Evolutionary conservation across 768 basidiomycete species (phyloP).

Genomic region (Mycena sanguinolenta): DNA sequence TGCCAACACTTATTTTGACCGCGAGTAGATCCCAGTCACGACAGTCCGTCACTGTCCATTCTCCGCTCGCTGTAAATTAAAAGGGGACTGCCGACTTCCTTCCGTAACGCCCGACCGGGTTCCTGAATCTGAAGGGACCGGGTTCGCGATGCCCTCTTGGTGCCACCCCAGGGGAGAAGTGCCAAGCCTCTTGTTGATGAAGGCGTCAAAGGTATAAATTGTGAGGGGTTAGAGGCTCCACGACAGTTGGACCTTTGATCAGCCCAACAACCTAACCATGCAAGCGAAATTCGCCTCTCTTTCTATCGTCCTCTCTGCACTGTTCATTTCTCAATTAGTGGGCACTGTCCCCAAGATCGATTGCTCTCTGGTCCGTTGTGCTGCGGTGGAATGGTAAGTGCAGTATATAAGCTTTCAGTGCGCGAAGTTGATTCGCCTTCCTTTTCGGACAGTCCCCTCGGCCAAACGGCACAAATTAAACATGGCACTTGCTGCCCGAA

Average conservation of each 20-base stretch:
- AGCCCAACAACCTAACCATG: constrained; percentile 13
- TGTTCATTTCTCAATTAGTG: constrained; percentile 17
- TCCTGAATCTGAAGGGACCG: constrained; percentile 19
- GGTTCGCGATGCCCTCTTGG: not conserved
- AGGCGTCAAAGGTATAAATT: constrained; percentile 23
- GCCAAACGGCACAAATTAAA: constrained; percentile 16
- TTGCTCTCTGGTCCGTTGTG: constrained; percentile 20
- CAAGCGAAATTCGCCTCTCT: constrained; percentile 22
- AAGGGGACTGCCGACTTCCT: constrained; percentile 6
- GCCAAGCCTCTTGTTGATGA: constrained; percentile 21
- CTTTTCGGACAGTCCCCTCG: constrained; percentile 22
- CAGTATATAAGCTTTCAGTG: constrained; percentile 19
- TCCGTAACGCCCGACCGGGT: constrained; percentile 14
- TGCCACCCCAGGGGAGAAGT: not conserved
- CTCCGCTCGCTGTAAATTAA: constrained; percentile 10
- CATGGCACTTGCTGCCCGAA: constrained; percentile 20
- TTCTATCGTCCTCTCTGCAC: constrained; percentile 18
- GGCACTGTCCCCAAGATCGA: constrained; percentile 16
- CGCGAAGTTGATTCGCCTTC: constrained; percentile 11
- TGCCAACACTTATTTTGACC: too few species aligned
- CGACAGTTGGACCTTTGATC: constrained; percentile 10
- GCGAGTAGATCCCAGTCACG: constrained; percentile 23
- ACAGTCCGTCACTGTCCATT: constrained; percentile 21
- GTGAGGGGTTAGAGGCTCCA: constrained; percentile 15
- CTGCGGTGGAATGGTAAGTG: constrained; percentile 12